Evolutionary conservation across 306 rosid species (phyloP).

Genomic region (Acmispon strigosus): DNA sequence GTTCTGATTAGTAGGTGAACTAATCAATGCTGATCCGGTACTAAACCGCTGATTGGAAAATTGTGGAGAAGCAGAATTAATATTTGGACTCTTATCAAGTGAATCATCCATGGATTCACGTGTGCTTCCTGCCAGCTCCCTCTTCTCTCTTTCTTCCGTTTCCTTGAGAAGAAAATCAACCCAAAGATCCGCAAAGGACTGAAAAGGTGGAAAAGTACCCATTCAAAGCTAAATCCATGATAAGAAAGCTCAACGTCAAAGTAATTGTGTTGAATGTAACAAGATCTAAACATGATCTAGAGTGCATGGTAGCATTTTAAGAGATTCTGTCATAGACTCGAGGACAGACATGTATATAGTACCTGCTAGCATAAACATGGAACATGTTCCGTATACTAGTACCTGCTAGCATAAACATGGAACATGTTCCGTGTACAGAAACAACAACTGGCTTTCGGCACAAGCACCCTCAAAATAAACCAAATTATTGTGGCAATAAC

Average conservation of each 20-base stretch:
- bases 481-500: too few relatives aligned
- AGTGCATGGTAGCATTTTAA: background rate
- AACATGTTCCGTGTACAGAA: background rate
- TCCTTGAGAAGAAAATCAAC: slow-evolving; percentile 98
- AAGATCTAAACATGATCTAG: background rate
- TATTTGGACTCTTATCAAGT: slow-evolving; percentile 23
- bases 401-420: background rate
- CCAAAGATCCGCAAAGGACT: slow-evolving; percentile 99
- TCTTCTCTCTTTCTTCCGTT: slow-evolving; percentile 75
- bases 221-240: background rate
- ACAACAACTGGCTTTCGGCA: too few relatives aligned
- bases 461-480: too few relatives aligned
- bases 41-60: slow-evolving; percentile 32
- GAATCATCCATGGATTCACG: slow-evolving; percentile 37
- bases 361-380: background rate
- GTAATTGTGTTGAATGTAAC: background rate
- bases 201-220: slow-evolving; percentile 22
- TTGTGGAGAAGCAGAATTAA: background rate
- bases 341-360: too few relatives aligned
- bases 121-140: slow-evolving; percentile 44
- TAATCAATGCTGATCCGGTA: slow-evolving; percentile 26
- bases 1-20: slow-evolving; percentile 35
- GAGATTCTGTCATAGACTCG: background rate
- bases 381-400: too few relatives aligned
- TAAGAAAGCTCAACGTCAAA: background rate